A percentile compares a stretch with the other conserved stretches of the same genome.
These are phyloP conservation scores for Vitis amurensis DNA, from an alignment of 164 flowering plant species.

Conservation along the genomic window DNA sequence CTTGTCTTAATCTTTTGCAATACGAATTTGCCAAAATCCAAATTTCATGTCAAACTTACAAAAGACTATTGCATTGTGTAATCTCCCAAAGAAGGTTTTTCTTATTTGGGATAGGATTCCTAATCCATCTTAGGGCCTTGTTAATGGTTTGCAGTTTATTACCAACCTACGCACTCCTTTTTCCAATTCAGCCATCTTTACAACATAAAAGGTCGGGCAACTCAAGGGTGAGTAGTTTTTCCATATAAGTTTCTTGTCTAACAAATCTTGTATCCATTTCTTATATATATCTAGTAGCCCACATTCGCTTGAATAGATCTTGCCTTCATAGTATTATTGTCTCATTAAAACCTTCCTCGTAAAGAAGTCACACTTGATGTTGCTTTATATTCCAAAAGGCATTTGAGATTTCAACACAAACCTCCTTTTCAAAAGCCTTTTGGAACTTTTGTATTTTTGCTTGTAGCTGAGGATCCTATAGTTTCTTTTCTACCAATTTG, in stretches of 20 bases:
- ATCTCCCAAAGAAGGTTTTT: neutral
- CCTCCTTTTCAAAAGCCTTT: neutral
- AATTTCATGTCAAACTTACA: conserved; percentile 7
- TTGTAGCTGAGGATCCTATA: no score
- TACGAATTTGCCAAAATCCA: neutral
- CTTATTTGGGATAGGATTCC: neutral
- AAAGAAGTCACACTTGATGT: neutral
- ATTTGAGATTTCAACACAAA: neutral
- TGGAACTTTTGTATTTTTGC: no score
- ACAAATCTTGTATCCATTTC: neutral
- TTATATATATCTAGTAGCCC: no score
- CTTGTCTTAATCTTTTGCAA: neutral
- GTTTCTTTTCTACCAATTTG: no score
- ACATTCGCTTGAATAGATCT: neutral
- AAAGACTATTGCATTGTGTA: neutral
- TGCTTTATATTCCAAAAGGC: neutral
- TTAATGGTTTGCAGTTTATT: neutral
- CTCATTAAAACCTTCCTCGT: neutral
- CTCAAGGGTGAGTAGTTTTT: neutral
- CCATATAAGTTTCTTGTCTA: neutral
- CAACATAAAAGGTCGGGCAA: neutral
- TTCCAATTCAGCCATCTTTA: neutral
- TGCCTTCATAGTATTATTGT: neutral
- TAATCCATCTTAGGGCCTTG: neutral
- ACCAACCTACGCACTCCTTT: conserved; percentile 1